Percentiles rank a stretch among this genome's conserved stretches.
Conservation (phyloP, 2,329 filamentous ascomycete species). For the Xylariaceae sp. region DNA sequence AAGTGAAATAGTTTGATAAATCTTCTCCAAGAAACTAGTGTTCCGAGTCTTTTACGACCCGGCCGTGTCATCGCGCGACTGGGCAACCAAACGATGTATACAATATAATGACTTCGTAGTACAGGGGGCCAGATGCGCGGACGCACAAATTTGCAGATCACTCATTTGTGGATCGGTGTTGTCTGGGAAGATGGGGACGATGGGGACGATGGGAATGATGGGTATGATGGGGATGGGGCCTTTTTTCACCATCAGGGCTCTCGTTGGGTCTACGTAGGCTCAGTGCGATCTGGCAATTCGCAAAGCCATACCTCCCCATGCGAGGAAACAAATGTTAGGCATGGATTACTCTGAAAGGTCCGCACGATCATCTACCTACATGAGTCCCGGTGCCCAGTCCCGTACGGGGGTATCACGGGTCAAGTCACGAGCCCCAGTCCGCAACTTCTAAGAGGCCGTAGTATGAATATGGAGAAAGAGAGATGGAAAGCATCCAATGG, state of each 20-base stretch:
- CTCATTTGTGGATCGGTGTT: conserved; percentile 29
- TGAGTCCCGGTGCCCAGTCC: conserved; percentile 9
- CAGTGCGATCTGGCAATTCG: conserved; percentile 5
- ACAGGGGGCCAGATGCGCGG: conserved; percentile 26
- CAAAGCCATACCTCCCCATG: neutral
- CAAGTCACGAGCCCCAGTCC: neutral
- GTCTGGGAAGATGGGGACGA: conserved; percentile 18
- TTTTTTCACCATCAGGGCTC: neutral
- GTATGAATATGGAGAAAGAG: neutral
- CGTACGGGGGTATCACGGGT: neutral
- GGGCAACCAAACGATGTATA: conserved; percentile 20
- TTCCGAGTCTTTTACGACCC: conserved; percentile 21
- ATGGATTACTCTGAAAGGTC: neutral
- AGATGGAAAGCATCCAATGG: conserved; percentile 4
- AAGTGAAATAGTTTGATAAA: conserved; percentile 12
- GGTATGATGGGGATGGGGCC: too few relatives aligned
- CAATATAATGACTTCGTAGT: conserved; percentile 27
- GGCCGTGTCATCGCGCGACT: conserved; percentile 21
- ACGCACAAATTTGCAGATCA: conserved; percentile 29
- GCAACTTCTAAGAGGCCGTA: neutral
- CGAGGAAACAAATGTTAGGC: neutral
- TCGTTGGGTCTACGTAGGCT: conserved; percentile 13
- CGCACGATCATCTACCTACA: neutral
- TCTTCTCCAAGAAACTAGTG: conserved; percentile 15
- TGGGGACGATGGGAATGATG: too few relatives aligned